phyloP scores from a whole-genome alignment of 345 rosid species.

The Eutrema heterophyllum region DNA sequence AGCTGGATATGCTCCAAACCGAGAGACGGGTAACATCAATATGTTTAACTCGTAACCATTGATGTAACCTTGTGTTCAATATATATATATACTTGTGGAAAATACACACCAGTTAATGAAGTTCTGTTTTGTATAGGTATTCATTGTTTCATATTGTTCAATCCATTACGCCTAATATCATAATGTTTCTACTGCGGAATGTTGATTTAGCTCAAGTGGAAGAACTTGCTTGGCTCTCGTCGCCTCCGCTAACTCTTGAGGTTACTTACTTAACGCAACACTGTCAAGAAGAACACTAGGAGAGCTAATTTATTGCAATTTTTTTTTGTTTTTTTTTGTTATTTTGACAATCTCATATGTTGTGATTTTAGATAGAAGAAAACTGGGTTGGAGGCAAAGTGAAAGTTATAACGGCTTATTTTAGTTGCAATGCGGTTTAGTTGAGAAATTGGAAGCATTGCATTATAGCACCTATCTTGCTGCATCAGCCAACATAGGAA shows the following conservation, averaged over 20 bases:
- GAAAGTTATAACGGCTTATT: constrained; percentile 26
- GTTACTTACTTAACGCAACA: neutral
- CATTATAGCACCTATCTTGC: too few relatives aligned
- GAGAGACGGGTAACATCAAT: constrained; percentile 35
- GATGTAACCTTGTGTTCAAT: neutral
- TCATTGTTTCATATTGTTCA: constrained; percentile 24
- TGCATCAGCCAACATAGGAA: neutral
- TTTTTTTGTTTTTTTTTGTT: neutral
- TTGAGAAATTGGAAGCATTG: neutral
- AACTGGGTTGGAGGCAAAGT: constrained; percentile 15
- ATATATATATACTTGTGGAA: too few relatives aligned
- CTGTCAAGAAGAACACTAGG: neutral
- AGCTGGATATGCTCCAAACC: constrained; percentile 42
- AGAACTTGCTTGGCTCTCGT: constrained; percentile 32
- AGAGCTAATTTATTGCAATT: neutral
- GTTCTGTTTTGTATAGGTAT: constrained; percentile 17
- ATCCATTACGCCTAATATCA: constrained; percentile 18
- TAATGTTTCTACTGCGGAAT: constrained; percentile 25
- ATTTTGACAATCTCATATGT: neutral
- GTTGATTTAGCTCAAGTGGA: constrained; percentile 22
- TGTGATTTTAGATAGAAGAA: constrained; percentile 22
- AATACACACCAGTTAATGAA: neutral
- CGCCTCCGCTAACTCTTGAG: constrained; percentile 29
- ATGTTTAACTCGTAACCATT: neutral
- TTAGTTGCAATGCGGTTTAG: constrained; percentile 8